Conservation (phyloP, 805 yeast species). For the Candida lessepsii region DNA sequence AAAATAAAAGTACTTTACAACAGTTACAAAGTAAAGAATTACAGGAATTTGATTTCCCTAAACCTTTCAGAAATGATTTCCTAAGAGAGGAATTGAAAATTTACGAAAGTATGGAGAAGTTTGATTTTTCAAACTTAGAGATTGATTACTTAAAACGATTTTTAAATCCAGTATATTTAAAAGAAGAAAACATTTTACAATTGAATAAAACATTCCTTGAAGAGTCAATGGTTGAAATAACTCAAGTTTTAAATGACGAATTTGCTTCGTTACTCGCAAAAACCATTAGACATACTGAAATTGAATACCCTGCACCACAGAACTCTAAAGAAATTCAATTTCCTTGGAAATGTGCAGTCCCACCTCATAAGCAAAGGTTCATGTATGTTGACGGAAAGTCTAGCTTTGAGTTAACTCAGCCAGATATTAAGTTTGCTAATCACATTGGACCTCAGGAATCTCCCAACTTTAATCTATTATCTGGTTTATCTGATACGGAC, state of each 20-base stretch:
- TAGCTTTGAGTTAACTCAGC: slow-evolving; percentile 32
- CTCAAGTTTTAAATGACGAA: slow-evolving; percentile 53
- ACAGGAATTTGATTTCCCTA: slow-evolving; percentile 81
- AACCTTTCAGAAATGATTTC: slow-evolving; percentile 48
- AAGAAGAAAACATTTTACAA: slow-evolving; percentile 33
- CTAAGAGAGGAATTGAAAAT: slow-evolving; percentile 36
- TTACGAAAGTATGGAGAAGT: slow-evolving; percentile 22
- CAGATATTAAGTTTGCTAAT: slow-evolving; percentile 29
- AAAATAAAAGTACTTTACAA: slow-evolving; percentile 72
- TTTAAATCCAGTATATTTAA: slow-evolving; percentile 52
- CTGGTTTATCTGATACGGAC: slow-evolving; percentile 24
- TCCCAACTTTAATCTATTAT: slow-evolving; percentile 52
- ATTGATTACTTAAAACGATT: slow-evolving; percentile 48
- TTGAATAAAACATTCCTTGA: slow-evolving; percentile 57
- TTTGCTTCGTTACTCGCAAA: slow-evolving; percentile 35
- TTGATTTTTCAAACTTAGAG: slow-evolving; percentile 34
- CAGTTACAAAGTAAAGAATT: slow-evolving; percentile 74
- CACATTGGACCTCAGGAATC: slow-evolving; percentile 47
- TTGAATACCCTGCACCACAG: slow-evolving; percentile 60
- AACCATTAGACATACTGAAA: slow-evolving; percentile 53
- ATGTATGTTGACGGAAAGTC: slow-evolving; percentile 72
- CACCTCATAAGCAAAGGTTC: slow-evolving; percentile 90
- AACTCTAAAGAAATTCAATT: slow-evolving; percentile 49
- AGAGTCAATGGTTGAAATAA: slow-evolving; percentile 68
- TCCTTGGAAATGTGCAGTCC: slow-evolving; percentile 91